Evolutionary conservation across 768 basidiomycete species (phyloP), one percentile per base, ranked within the genome.

Genomic region (Suillus paluster): DNA sequence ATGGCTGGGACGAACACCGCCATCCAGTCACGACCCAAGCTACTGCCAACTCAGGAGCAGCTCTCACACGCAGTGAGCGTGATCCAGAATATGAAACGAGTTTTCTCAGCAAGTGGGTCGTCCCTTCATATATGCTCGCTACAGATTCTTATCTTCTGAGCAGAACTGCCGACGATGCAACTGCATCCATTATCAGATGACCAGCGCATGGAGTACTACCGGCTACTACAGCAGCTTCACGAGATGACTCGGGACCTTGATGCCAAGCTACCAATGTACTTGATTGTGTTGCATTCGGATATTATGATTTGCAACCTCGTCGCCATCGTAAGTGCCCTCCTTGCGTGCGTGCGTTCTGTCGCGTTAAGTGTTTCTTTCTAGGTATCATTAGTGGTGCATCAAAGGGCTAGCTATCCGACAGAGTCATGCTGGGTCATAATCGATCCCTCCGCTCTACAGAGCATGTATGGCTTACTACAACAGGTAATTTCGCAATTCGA

Each of bases 241-340:
- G 83, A 79, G 55, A 68, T 77, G 53, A 77, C 78, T 45, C 46
- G 55, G 15, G 86, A 88, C 0, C 71, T 88, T 23, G 85, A 90
- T 5, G 50, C 60, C 39, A 85, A 80, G 64, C 73, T 91, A 17
- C 77, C 77, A 3, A 72, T 84, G 74, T 78, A 82, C 64, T 73
- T 75, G 55, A 67, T 79, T 23, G 70, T 86, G 48, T 67, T 84
- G 53, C 83, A 81, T 67, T 77, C 76, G 44, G 84, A 86, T 15
- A 82, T 82, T 0, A 45, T 74, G 45, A 75, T 89, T 53, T 81
- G 77, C 69, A 84, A 76, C 71, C 70, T 84, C 33, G 75, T 87
- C 38, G 70, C 77, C 11, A 86, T 88, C 58, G 90, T 90, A 66
- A 62, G 87, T 66, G 77, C 55, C 33, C n/a, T n/a, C n/a, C n/a